A percentile compares a stretch with the other conserved stretches of the same genome.
phyloP scores from a whole-genome alignment of 306 rosid genomes.

The Citrullus amarus region DNA sequence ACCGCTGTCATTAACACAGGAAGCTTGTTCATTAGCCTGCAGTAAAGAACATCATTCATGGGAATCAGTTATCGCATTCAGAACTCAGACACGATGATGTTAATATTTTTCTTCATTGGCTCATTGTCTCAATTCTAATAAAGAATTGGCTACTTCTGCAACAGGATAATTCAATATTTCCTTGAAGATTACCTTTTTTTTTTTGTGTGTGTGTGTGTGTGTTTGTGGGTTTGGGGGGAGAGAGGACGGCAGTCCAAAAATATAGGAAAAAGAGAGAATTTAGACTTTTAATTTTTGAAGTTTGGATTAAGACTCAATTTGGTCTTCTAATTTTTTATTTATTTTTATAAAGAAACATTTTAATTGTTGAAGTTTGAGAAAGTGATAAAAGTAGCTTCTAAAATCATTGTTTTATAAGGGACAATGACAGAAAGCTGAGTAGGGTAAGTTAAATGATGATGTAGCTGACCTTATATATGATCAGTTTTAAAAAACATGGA shows the following conservation, averaged over 20 bases:
- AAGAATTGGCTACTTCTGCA: neutral
- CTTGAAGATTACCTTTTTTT: neutral
- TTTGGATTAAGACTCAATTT: neutral
- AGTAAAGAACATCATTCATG: slow-evolving; percentile 30
- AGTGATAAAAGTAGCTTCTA: neutral
- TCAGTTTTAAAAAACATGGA: neutral
- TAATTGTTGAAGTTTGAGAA: neutral
- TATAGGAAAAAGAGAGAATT: neutral
- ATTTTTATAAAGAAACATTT: neutral
- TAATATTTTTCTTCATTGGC: neutral
- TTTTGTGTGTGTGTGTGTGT: no score
- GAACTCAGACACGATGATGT: neutral
- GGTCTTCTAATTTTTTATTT: neutral
- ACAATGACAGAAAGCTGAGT: neutral
- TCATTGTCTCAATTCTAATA: neutral
- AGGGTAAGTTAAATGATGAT: neutral
- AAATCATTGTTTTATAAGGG: neutral
- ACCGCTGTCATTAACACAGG: slow-evolving; percentile 28
- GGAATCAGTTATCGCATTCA: slow-evolving; percentile 12
- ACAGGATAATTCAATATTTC: neutral
- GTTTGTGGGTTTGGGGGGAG: no score
- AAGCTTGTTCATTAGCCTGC: slow-evolving; percentile 24
- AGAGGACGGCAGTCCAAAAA: neutral
- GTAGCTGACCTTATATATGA: neutral
- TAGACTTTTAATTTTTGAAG: no score